Conservation (phyloP, 2,329 filamentous ascomycete species). For the Fusarium solani-melongenae region DNA sequence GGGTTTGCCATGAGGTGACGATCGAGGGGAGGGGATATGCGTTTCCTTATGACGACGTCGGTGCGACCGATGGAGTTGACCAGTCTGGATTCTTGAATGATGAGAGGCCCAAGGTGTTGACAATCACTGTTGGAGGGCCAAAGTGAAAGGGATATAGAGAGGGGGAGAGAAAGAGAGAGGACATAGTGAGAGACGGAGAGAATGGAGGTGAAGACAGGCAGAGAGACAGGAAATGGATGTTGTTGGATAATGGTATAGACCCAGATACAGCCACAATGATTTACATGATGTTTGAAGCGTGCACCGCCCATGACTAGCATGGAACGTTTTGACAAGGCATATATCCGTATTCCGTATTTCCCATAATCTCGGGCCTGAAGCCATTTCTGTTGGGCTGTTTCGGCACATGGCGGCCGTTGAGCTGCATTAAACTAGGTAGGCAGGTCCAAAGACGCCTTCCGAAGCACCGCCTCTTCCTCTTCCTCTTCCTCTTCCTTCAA, state of each 20-base stretch:
- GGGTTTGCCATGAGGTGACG: slow-evolving; percentile 71
- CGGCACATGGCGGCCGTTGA: background rate
- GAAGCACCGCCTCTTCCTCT: background rate
- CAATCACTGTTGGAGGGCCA: slow-evolving; percentile 63
- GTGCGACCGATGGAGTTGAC: slow-evolving; percentile 63
- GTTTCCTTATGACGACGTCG: slow-evolving; percentile 79
- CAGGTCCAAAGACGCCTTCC: background rate
- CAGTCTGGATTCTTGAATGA: slow-evolving; percentile 73
- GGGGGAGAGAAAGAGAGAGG: background rate
- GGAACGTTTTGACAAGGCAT: background rate
- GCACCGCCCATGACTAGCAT: background rate
- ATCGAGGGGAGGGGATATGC: slow-evolving; percentile 73
- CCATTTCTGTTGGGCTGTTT: background rate
- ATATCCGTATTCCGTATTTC: background rate
- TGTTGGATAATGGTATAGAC: background rate
- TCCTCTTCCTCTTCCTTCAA: background rate
- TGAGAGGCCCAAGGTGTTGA: slow-evolving; percentile 64
- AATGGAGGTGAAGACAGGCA: background rate
- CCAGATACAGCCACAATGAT: background rate
- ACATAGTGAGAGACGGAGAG: background rate
- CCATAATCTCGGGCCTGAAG: background rate
- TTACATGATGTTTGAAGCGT: background rate
- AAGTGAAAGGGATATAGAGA: background rate
- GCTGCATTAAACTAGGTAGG: background rate
- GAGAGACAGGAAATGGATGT: background rate